Percentiles rank a stretch among this genome's conserved stretches.
Conservation (phyloP, 73 alveolate genomes). For the Stentor roeselii region DNA sequence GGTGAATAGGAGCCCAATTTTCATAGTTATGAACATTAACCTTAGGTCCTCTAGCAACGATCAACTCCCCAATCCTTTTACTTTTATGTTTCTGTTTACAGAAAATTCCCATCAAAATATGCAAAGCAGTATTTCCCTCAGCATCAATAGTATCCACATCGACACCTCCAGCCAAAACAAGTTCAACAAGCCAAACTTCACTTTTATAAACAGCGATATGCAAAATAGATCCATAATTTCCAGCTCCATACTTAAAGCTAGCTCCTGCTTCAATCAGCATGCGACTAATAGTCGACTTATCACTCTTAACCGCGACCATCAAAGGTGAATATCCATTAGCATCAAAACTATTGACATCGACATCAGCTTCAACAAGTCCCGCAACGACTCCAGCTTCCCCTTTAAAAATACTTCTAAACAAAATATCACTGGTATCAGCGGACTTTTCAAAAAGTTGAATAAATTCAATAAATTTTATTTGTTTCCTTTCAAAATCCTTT, state of each 20-base stretch:
- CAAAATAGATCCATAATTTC: conserved; percentile 32
- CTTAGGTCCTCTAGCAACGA: conserved; percentile 2
- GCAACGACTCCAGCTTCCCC: conserved; percentile 16
- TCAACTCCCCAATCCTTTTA: neutral
- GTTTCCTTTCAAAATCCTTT: neutral
- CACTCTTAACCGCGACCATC: neutral
- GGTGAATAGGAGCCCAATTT: conserved; percentile 34
- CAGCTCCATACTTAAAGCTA: conserved; percentile 30
- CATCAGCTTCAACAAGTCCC: conserved; percentile 1
- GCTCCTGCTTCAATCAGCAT: conserved; percentile 8
- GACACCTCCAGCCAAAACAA: conserved; percentile 13
- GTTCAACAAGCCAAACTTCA: conserved; percentile 35
- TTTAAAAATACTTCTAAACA: neutral
- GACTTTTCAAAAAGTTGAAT: neutral
- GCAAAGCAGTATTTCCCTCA: conserved; percentile 39
- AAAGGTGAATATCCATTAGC: conserved; percentile 10
- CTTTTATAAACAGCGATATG: conserved; percentile 29
- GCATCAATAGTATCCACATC: conserved; percentile 27
- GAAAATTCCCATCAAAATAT: conserved; percentile 20
- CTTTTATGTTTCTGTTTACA: conserved; percentile 20
- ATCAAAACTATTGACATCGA: conserved; percentile 13
- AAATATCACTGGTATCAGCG: neutral
- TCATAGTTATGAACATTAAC: conserved; percentile 15
- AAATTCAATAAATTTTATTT: neutral
- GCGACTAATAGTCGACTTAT: neutral